Evolutionary conservation across 139 green algal genomes (phyloP).

Genomic region (Zygnema circumcarinatum): DNA sequence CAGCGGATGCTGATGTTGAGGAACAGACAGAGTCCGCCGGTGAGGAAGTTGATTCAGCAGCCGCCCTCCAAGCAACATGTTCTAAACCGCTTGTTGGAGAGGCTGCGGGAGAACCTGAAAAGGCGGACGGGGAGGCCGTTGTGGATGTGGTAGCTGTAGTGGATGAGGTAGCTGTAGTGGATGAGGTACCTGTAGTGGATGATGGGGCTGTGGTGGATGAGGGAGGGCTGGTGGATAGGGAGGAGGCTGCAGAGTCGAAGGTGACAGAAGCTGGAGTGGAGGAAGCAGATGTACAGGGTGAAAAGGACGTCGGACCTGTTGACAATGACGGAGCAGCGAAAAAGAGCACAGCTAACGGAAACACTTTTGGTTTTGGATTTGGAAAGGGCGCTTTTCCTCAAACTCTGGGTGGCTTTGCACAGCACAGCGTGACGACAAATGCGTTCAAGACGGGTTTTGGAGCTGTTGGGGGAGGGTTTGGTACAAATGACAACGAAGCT

Average conservation of each 20-base stretch:
- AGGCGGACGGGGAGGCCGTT: not conserved
- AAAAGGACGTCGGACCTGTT: not conserved
- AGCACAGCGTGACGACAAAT: slow-evolving; percentile 9
- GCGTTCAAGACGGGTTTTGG: slow-evolving; percentile 1
- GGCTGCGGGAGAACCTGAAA: not conserved
- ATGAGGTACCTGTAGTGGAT: not conserved
- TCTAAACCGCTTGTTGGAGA: slow-evolving; percentile 9
- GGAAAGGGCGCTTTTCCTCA: not conserved
- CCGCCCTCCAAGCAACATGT: not conserved
- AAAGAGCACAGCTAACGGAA: not conserved
- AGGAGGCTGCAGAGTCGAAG: not conserved
- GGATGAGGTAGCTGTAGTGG: not conserved
- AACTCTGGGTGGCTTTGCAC: not conserved
- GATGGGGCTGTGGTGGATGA: not conserved
- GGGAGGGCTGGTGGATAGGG: not conserved
- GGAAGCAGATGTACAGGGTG: not conserved
- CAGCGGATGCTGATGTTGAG: slow-evolving; percentile 33
- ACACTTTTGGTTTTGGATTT: not conserved
- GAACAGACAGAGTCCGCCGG: slow-evolving; percentile 15
- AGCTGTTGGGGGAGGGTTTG: slow-evolving; percentile 38
- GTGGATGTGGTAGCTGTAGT: not conserved
- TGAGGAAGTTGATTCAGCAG: slow-evolving; percentile 27
- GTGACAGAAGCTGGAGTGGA: not conserved
- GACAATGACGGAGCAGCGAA: not conserved
- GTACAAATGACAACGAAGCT: not conserved